Evolutionary conservation across 768 basidiomycete genomes (phyloP), one percentile per base, ranked within the genome.

Genomic region (Termitomyces titanicus): DNA sequence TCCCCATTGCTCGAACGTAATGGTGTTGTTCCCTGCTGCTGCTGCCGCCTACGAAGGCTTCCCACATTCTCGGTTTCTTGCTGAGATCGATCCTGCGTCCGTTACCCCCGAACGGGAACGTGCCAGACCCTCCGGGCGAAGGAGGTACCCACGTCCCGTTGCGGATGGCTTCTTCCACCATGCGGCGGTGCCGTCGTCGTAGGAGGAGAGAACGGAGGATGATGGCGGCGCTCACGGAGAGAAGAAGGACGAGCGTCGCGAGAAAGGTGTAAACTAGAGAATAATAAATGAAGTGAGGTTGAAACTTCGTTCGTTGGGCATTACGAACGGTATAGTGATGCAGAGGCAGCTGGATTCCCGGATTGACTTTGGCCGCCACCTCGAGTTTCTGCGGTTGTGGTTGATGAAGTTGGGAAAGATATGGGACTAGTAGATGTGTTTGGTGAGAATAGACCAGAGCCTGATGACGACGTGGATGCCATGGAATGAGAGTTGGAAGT

Each of bases 171-270:
- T 86, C 83, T 50, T 81, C 83, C 31, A 86, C 72, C 62, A 83
- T 65, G 6, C 74, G 76, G 17, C 81, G 77, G 54, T 84, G 82
- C 3, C 87, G 78, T 13, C 84, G 70, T 3, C 87, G 78, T n/a
- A 88, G 74, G 38, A 87, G 57, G 55, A 86, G 76, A 20, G 84
- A 86, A 34, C 87, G 83, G 44, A 80, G 60, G 56, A 88, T 79
- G 64, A 88, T 86, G 12, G 84, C 84, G 2, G 79, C 79, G 9
- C 85, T 86, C n/a, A 89, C 81, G 38, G 76, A 74, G 22, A 88
- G 77, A 18, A 89, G 79, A 20, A 88, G 79, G 56, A 88, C 78
- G 48, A 88, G 79, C 2, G 87, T 88, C 3, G 86, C 86, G 47
- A 81, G 74, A 57, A 81, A 79, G 5, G 79, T 78, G 61, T 78